A percentile compares a stretch with the other conserved stretches of the same genome.
Evolutionary conservation across 139 green algal species (phyloP).

Genomic region (Closterium sp.): DNA sequence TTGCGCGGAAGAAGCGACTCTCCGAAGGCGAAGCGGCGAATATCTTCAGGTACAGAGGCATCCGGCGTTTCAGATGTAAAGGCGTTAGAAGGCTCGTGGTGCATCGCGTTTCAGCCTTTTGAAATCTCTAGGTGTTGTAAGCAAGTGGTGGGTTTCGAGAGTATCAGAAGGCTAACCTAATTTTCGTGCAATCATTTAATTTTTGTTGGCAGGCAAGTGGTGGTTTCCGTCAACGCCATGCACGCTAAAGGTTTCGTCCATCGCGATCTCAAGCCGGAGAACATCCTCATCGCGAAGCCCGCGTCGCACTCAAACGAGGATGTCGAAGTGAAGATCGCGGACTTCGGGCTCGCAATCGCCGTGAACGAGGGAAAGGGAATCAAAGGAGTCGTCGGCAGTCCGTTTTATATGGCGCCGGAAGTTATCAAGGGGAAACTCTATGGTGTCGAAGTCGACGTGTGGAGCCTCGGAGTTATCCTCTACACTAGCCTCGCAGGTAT

Average conservation of each 20-base stretch:
- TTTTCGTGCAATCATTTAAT: neutral
- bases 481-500: constrained; percentile 63
- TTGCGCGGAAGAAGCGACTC: constrained; percentile 50
- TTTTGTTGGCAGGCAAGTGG: constrained; percentile 15
- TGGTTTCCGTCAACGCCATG: constrained; percentile 1
- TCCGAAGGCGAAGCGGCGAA: constrained; percentile 18
- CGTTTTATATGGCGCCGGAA: constrained; percentile 78
- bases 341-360: neutral
- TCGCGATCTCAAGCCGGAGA: constrained; percentile 59
- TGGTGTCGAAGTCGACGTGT: constrained; percentile 61
- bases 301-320: neutral
- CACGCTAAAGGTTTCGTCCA: constrained; percentile 91
- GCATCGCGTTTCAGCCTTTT: too few relatives aligned
- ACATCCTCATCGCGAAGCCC: constrained; percentile 74
- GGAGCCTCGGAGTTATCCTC: constrained; percentile 67
- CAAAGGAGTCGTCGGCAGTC: constrained; percentile 66
- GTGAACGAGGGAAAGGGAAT: constrained; percentile 51
- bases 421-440: constrained; percentile 54
- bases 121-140: too few relatives aligned
- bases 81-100: too few relatives aligned
- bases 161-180: too few relatives aligned
- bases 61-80: too few relatives aligned
- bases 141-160: too few relatives aligned
- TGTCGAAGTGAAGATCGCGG: neutral
- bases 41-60: constrained; percentile 3